A percentile compares a stretch with the other conserved stretches of the same genome.
These are phyloP conservation scores for Colletotrichum sublineola DNA, from an alignment of 2,329 filamentous ascomycete species.

Conservation along the genomic window DNA sequence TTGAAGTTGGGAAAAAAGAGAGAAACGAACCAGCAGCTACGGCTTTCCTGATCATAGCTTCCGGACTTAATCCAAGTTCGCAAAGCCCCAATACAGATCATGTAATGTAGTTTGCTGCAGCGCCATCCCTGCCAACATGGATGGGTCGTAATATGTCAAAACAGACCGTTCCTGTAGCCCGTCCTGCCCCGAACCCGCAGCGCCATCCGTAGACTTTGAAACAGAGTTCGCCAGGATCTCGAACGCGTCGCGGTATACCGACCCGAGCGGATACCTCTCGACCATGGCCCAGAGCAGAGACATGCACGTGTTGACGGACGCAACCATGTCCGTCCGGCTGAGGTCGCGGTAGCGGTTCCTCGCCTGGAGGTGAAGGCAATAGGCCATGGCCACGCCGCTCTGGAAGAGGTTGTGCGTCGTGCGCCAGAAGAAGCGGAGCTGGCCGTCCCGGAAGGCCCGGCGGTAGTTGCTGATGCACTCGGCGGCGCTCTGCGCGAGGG, in stretches of 20 bases:
- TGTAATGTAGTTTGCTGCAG: constrained; percentile 6
- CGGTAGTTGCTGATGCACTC: constrained; percentile 44
- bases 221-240: constrained; percentile 42
- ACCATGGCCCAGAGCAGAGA: constrained; percentile 49
- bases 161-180: not conserved
- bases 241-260: constrained; percentile 47
- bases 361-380: constrained; percentile 40
- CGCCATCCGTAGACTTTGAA: not conserved
- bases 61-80: not conserved
- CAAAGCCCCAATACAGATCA: constrained; percentile 20
- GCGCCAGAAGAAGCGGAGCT: constrained; percentile 48
- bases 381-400: constrained; percentile 43
- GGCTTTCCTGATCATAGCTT: not conserved
- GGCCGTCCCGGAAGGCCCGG: constrained; percentile 43
- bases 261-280: constrained; percentile 46
- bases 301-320: constrained; percentile 43
- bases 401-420: constrained; percentile 47
- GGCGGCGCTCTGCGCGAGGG: constrained; percentile 42
- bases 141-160: not conserved
- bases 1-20: no score
- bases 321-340: constrained; percentile 19
- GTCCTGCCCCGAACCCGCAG: not conserved
- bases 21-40: not conserved
- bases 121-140: not conserved
- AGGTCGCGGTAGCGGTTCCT: not conserved